phyloP scores from a whole-genome alignment of 2,329 filamentous ascomycete species.

The Fusarium beomiforme region DNA sequence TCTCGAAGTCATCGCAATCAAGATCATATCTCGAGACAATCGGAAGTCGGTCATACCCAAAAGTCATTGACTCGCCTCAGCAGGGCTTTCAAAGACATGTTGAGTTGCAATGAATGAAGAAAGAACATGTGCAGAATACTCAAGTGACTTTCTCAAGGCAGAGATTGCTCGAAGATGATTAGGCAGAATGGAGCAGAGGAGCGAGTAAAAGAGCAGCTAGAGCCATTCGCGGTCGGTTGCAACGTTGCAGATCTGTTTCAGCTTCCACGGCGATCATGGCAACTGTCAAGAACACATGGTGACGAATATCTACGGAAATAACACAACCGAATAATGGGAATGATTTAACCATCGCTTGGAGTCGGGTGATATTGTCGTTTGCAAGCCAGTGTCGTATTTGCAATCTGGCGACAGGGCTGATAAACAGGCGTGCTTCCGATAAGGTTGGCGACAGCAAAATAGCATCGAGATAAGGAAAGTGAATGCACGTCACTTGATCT shows the following conservation, averaged over 20 bases:
- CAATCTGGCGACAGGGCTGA: neutral
- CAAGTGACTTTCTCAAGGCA: constrained; percentile 1
- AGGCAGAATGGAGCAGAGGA: neutral
- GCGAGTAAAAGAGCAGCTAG: neutral
- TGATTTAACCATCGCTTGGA: rapidly evolving
- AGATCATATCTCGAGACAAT: neutral
- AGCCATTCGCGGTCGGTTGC: neutral
- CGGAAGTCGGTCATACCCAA: neutral
- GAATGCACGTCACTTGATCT: constrained; percentile 4
- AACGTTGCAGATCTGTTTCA: constrained; percentile 21
- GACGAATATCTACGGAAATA: neutral
- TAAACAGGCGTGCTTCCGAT: neutral
- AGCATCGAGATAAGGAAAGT: neutral
- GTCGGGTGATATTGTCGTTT: constrained; percentile 4
- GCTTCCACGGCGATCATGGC: neutral
- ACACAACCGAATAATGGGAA: rapidly evolving
- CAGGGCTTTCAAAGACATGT: neutral
- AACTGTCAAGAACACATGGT: neutral
- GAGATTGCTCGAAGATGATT: neutral
- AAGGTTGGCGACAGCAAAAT: neutral
- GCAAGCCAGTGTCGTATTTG: neutral
- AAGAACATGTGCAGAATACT: constrained; percentile 4
- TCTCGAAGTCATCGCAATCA: rapidly evolving
- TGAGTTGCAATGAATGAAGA: neutral
- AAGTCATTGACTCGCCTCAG: constrained; percentile 8